Evolutionary conservation across 1,284 basidiomycete genomes (phyloP), one percentile per base, ranked within the genome.

Genomic region (Cerrena zonata): DNA sequence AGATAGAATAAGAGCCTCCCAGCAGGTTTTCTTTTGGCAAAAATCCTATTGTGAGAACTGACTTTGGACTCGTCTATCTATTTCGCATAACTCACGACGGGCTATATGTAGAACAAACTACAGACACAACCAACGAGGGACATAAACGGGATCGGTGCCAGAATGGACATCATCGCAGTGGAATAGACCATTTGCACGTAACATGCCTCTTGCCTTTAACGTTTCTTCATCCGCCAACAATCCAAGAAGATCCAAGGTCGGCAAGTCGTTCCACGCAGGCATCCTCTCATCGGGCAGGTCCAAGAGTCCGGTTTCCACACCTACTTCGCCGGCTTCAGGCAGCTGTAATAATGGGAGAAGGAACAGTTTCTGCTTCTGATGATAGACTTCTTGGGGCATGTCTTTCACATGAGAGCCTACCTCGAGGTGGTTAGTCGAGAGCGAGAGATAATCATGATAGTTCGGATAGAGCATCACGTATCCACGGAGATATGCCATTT

Each of bases 381-480:
- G 64, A 57, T 75, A 74, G 39, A 65, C 66, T n/a, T 66, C 68
- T n/a, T 63, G 65, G 4, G 82, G 77, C 36, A 74, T 68, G 26
- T 73, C 70, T 60, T 78, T 80, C 38, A 92, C 86, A 61, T 92
- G 89, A 30, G 83, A 80, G 10, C 90, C 89, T 11, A 82, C 73
- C 69, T 92, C 89, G 41, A 92, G 74, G 60, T 91, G 89, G 63
- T 92, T 92, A 19, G 89, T 92, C 51, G 89, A 91, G 7, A 92
- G 65, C 19, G 89, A 89, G 30, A 75, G 63, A 59, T 80, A 88
- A 43, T 73, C 73, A 27, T 72, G 74, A 60, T 80, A 91, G 65
- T 91, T 92, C 4, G 89, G 89, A 18, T 92, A 92, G 18, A 92
- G 76, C 88, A 92, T 92, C 49, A 82, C 77, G 65, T 89, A 89